Base-by-base conservation (phyloP, 441 rosid genomes). In the Syzygium malaccense region DNA sequence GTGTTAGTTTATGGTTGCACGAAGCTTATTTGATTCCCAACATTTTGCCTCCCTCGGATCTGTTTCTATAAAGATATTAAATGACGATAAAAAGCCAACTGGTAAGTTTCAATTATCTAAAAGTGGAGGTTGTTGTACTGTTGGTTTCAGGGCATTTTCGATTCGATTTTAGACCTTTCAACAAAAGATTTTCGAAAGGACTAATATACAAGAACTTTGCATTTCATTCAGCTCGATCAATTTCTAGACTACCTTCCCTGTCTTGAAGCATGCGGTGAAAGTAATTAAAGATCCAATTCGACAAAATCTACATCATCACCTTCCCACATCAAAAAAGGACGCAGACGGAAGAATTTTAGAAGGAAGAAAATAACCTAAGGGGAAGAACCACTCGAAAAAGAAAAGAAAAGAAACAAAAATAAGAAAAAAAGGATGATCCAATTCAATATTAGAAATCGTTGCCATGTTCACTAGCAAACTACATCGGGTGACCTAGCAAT, bases 401-500 rank as follows among this genome's bases (percentile, higher is more conserved):
- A 49, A 60, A 32, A n/a, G 48, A 28, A 53, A 45, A 32, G 20
- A 87, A 30, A 33, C 19, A 85, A 37, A 32, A 85, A 55, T 33
- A 20, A 41, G 60, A 7, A 60, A n/a, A 6, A 23, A 25, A 71
- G 49, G 54, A 9, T 33, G 15, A 20, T 8, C 48, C 49, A 11
- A 33, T 71, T 33, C 7, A 20, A 79, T 83, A 60, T 85, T 30
- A 84, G 84, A 48, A 53, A 45, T 51, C 33, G 14, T 32, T 23
- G 68, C 37, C 71, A 17, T 64, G 55, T 85, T 68, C 53, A 37
- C 51, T 89, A 89, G 89, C 98, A 95, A 30, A 86, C 56, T 86
- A 92, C 92, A 30, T 95, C 98, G 57, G 90, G 94, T 57, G 96
- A 94, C 88, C 91, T 91, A 68, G 92, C 91, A 19, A 87, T 90